A percentile compares a stretch with the other conserved stretches of the same genome.
phyloP scores from a whole-genome alignment of 495 filamentous ascomycete species.

The Talaromyces nanjingensis region DNA sequence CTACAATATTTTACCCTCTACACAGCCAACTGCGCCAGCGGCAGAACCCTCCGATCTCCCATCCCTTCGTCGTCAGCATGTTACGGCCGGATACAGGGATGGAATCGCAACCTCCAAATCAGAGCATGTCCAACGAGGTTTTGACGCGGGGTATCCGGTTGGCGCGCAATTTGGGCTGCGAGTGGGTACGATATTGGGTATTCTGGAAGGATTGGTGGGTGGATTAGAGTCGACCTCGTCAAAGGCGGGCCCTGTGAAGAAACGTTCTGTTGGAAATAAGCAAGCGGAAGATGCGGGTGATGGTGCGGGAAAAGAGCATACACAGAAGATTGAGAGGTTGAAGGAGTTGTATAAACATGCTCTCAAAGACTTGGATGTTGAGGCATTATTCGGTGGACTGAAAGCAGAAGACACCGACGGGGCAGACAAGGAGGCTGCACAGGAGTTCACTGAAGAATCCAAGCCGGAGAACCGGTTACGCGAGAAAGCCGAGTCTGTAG shows the following conservation, averaged over 20 bases:
- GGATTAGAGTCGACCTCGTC: constrained; percentile 21
- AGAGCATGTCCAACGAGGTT: constrained; percentile 66
- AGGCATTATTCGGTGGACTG: constrained; percentile 57
- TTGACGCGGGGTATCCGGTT: constrained; percentile 79
- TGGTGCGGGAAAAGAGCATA: constrained; percentile 13
- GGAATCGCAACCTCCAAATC: constrained; percentile 70
- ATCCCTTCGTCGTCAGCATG: constrained; percentile 65
- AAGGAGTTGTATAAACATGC: constrained; percentile 44
- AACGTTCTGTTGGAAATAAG: constrained; percentile 16
- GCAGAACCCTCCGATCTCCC: constrained; percentile 61
- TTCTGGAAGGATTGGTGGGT: constrained; percentile 56
- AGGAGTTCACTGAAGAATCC: constrained; percentile 14
- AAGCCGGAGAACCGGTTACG: constrained; percentile 20
- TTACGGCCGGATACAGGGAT: constrained; percentile 84
- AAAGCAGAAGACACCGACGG: constrained; percentile 36
- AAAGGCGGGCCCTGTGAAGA: constrained; percentile 18
- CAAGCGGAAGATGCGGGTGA: constrained; percentile 9
- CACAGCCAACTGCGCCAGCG: background rate
- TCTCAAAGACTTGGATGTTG: constrained; percentile 51
- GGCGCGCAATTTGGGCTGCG: constrained; percentile 71
- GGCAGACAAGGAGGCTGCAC: constrained; percentile 9
- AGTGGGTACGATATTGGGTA: constrained; percentile 63
- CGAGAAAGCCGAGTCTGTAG: constrained; percentile 27
- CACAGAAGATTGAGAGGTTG: constrained; percentile 24
- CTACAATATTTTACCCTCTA: constrained; percentile 7